phyloP scores from a whole-genome alignment of 1,284 basidiomycete genomes.

The Dichomitus squalens region DNA sequence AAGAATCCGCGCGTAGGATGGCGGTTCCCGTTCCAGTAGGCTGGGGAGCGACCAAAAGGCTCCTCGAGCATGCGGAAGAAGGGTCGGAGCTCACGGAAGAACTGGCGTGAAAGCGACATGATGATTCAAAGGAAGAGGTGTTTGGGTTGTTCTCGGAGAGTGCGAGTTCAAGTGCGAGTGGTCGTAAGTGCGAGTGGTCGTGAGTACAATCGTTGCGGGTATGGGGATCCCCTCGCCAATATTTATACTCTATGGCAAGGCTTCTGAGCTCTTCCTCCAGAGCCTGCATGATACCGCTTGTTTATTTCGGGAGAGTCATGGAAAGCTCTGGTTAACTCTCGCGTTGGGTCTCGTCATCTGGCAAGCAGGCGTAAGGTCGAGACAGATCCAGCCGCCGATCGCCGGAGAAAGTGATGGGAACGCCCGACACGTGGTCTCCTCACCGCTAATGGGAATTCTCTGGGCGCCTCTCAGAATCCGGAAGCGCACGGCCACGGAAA shows the following conservation, averaged over 20 bases:
- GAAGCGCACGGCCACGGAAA: no score
- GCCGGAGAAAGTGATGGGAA: slow-evolving; percentile 10
- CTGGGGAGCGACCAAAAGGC: slow-evolving; percentile 50
- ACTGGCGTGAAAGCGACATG: slow-evolving; percentile 48
- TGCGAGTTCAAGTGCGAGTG: background rate
- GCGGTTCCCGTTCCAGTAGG: slow-evolving; percentile 32
- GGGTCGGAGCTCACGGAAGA: slow-evolving; percentile 73
- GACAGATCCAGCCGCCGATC: slow-evolving; percentile 19
- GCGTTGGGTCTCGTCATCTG: slow-evolving; percentile 7
- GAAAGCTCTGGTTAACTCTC: background rate
- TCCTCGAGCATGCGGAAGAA: slow-evolving; percentile 74
- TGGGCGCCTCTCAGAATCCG: no score
- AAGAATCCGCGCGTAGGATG: slow-evolving; percentile 40
- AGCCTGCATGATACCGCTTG: slow-evolving; percentile 2
- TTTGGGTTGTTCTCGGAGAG: background rate
- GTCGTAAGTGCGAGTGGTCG: background rate
- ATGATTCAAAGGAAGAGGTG: background rate
- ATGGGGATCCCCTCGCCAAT: background rate
- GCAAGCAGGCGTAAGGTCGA: slow-evolving; percentile 5
- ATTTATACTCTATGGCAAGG: background rate
- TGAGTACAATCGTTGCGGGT: background rate
- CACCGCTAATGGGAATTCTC: background rate
- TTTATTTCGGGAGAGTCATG: background rate
- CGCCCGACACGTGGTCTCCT: slow-evolving; percentile 11
- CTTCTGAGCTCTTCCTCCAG: background rate